These are phyloP conservation scores for Mycotypha africana DNA, from an alignment of 371 early-diverging fungal genomes.

Conservation along the genomic window DNA sequence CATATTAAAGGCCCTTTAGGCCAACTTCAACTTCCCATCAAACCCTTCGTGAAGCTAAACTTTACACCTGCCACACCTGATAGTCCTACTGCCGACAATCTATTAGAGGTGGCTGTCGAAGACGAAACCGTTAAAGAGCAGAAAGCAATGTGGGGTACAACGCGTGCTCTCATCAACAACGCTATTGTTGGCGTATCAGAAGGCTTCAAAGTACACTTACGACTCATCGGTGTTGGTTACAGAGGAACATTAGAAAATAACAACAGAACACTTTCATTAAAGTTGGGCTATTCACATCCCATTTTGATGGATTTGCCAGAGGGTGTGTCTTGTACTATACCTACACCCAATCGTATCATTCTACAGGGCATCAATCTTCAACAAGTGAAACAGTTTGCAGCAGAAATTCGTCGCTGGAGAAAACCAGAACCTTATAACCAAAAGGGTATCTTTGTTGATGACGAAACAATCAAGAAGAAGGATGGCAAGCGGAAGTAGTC, in stretches of 20 bases:
- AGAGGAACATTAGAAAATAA: constrained; percentile 77
- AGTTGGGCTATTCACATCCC: constrained; percentile 89
- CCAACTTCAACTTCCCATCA: constrained; percentile 66
- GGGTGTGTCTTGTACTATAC: constrained; percentile 71
- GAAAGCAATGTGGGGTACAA: constrained; percentile 95
- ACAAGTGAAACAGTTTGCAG: constrained; percentile 85
- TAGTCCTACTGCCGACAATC: constrained; percentile 43
- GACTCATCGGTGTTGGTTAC: constrained; percentile 94
- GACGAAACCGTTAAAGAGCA: constrained; percentile 67
- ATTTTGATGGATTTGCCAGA: constrained; percentile 76
- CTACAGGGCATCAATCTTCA: constrained; percentile 77
- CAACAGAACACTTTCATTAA: constrained; percentile 60
- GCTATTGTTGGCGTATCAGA: constrained; percentile 89
- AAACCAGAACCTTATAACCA: constrained; percentile 98
- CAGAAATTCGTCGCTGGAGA: constrained; percentile 85
- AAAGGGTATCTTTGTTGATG: constrained; percentile 97
- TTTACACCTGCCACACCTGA: constrained; percentile 29
- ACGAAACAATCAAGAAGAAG: constrained; percentile 97
- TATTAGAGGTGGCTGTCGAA: constrained; percentile 55
- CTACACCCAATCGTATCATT: constrained; percentile 84
- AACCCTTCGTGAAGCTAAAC: constrained; percentile 69
- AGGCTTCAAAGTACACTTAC: constrained; percentile 79
- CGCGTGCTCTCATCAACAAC: constrained; percentile 81
- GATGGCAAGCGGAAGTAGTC: constrained; percentile 88
- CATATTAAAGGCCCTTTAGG: constrained; percentile 84